Evolutionary conservation across 257 asterid genomes (phyloP).

Genomic region (Gentiana dahurica): DNA sequence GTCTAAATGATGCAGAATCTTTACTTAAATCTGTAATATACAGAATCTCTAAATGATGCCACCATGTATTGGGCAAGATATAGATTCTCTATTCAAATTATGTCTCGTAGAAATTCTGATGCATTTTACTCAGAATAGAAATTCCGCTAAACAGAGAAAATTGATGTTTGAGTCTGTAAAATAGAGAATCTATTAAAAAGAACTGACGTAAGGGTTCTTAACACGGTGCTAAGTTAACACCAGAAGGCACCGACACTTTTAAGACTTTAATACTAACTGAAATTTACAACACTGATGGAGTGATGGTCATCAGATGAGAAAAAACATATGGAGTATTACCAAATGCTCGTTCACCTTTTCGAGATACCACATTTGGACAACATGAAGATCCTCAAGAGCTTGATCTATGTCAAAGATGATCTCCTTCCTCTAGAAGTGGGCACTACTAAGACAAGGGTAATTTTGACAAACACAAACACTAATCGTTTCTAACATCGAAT

Average conservation of each 20-base stretch:
- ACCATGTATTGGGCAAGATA: too few relatives aligned
- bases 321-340: constrained; percentile 45
- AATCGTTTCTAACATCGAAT: not conserved
- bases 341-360: constrained; percentile 40
- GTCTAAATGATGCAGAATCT: too few relatives aligned
- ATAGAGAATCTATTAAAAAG: too few relatives aligned
- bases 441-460: constrained; percentile 38
- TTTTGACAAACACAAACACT: not conserved
- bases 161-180: too few relatives aligned
- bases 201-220: too few relatives aligned
- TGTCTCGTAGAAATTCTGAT: too few relatives aligned
- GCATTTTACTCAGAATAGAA: too few relatives aligned
- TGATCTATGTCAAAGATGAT: constrained; percentile 48
- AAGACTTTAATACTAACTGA: not conserved
- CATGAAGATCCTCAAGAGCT: constrained; percentile 43
- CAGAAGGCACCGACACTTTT: not conserved
- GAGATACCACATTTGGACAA: constrained; percentile 55
- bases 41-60: too few relatives aligned
- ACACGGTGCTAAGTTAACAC: too few relatives aligned
- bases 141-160: too few relatives aligned
- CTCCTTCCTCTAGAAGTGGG: constrained; percentile 46
- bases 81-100: too few relatives aligned
- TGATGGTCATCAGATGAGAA: constrained; percentile 32
- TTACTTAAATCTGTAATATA: too few relatives aligned
- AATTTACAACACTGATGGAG: constrained; percentile 1